phyloP scores from a whole-genome alignment of 2,329 filamentous ascomycete genomes.

The Pseudogymnoascus sp. region DNA sequence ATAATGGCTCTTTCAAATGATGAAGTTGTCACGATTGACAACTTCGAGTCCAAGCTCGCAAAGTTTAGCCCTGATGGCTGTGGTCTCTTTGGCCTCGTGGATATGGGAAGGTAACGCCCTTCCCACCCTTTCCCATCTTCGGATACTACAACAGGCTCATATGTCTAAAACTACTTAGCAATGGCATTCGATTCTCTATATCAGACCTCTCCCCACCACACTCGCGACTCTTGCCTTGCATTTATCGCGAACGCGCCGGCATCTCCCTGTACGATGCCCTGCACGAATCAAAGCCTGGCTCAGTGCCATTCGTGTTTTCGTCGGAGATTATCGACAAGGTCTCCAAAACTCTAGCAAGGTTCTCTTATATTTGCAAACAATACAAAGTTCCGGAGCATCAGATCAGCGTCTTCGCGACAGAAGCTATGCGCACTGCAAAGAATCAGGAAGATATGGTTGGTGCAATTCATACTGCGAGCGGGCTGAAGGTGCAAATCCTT shows the following conservation, averaged over 20 bases:
- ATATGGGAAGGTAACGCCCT: conserved; percentile 29
- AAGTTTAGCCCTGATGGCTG: conserved; percentile 17
- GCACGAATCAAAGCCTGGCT: conserved; percentile 41
- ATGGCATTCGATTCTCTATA: conserved; percentile 89
- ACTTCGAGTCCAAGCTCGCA: conserved; percentile 25
- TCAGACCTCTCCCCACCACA: conserved; percentile 67
- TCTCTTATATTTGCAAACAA: conserved; percentile 62
- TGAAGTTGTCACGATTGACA: conserved; percentile 26
- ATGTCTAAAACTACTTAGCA: conserved; percentile 45
- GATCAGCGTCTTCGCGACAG: conserved; percentile 74
- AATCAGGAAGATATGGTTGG: conserved; percentile 64
- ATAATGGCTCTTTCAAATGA: conserved; percentile 18
- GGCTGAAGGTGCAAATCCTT: conserved; percentile 64
- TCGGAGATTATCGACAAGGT: conserved; percentile 57
- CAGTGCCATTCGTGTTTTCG: conserved; percentile 37
- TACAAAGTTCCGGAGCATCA: conserved; percentile 60
- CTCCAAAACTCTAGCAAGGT: conserved; percentile 58
- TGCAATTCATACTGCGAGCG: conserved; percentile 56
- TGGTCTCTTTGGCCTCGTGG: conserved; percentile 28
- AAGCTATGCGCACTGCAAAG: conserved; percentile 73
- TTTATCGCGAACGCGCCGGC: conserved; percentile 69
- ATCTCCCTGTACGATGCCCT: conserved; percentile 85
- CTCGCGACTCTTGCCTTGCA: conserved; percentile 64
- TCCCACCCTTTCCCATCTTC: neutral
- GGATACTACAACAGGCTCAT: neutral